Conservation (phyloP, 441 rosid species). For the Jatropha multifida region DNA sequence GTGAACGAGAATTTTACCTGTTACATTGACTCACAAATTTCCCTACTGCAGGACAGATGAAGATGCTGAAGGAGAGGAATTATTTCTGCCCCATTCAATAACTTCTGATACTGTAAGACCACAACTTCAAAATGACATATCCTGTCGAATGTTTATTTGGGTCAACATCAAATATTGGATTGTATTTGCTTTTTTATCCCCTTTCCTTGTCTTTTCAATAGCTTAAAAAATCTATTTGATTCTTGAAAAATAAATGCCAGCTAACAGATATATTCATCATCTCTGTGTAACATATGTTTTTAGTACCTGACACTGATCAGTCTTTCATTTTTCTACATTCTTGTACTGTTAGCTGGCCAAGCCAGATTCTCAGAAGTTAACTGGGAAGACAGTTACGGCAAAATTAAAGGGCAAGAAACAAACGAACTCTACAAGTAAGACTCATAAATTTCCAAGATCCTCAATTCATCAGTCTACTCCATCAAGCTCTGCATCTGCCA, state of each 20-base stretch:
- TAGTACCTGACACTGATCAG: background rate
- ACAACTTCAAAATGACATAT: background rate
- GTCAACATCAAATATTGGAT: background rate
- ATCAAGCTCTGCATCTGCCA: slow-evolving; percentile 24
- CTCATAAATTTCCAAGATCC: slow-evolving; percentile 26
- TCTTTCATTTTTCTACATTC: background rate
- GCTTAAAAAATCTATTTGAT: too few relatives aligned
- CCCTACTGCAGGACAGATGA: slow-evolving; percentile 44
- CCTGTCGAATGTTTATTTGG: background rate
- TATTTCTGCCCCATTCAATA: slow-evolving; percentile 38
- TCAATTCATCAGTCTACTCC: slow-evolving; percentile 28
- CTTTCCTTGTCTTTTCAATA: too few relatives aligned
- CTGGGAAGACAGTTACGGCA: slow-evolving; percentile 28
- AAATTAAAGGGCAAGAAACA: slow-evolving; percentile 40
- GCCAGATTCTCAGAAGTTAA: slow-evolving; percentile 24
- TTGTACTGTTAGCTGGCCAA: slow-evolving; percentile 26
- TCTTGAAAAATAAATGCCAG: too few relatives aligned
- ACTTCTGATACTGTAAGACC: slow-evolving; percentile 35
- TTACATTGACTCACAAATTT: slow-evolving; percentile 10
- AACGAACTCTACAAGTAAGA: slow-evolving; percentile 25
- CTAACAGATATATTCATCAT: too few relatives aligned
- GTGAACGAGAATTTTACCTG: background rate
- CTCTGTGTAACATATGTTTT: background rate
- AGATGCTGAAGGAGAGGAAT: slow-evolving; percentile 48
- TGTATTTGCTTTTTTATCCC: too few relatives aligned